These are phyloP conservation scores for Ceratocystis colombiana DNA, from an alignment of 2,329 filamentous ascomycete genomes.

Conservation along the genomic window DNA sequence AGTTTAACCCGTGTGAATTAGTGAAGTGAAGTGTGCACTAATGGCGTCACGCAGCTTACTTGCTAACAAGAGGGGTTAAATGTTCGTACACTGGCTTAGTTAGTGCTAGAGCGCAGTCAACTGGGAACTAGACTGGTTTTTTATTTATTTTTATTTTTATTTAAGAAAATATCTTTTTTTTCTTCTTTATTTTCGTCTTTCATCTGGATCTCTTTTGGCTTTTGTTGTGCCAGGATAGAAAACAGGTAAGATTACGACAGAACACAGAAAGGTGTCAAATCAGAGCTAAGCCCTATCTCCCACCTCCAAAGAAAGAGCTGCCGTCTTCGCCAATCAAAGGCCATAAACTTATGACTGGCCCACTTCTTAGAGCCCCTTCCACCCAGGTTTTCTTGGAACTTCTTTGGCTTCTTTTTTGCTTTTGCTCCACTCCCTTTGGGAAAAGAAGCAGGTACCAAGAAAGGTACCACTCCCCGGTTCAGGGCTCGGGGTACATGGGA, in stretches of 20 bases:
- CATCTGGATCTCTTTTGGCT: no score
- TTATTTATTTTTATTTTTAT: not conserved
- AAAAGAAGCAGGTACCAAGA: constrained; percentile 20
- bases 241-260: not conserved
- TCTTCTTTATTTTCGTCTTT: not conserved
- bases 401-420: constrained; percentile 6
- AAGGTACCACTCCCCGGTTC: constrained; percentile 15
- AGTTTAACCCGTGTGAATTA: not conserved
- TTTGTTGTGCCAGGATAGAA: not conserved
- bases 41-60: not conserved
- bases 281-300: constrained; percentile 10
- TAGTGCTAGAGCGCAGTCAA: no score
- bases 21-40: not conserved
- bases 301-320: not conserved
- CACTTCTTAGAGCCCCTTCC: constrained; percentile 9
- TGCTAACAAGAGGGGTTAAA: not conserved
- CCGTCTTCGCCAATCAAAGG: not conserved
- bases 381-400: not conserved
- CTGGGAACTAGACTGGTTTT: not conserved
- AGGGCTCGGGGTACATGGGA: constrained; percentile 13
- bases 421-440: constrained; percentile 11
- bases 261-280: constrained; percentile 10
- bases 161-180: not conserved
- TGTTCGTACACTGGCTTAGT: no score
- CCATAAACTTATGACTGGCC: not conserved